Evolutionary conservation across 164 flowering plant genomes (phyloP).

Genomic region (Sextonia rubra): DNA sequence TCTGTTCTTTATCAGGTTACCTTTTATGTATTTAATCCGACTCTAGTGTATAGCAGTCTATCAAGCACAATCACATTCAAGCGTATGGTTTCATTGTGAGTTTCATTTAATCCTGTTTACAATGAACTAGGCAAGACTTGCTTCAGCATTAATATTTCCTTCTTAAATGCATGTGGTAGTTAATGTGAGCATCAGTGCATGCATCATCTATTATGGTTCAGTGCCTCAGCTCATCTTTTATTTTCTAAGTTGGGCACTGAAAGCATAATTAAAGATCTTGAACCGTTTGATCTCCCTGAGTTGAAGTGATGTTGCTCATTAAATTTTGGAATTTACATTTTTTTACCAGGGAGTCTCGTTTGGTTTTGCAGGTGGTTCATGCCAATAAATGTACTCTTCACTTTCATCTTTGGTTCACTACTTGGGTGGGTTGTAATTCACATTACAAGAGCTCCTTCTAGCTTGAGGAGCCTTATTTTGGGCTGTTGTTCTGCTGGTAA

Average conservation of each 20-base stretch:
- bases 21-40: conserved; percentile 72
- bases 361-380: conserved; percentile 76
- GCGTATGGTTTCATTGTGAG: conserved; percentile 56
- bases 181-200: background rate
- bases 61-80: conserved; percentile 53
- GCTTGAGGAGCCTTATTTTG: conserved; percentile 63
- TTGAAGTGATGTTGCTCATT: too few relatives aligned
- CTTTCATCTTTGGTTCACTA: conserved; percentile 61
- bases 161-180: background rate
- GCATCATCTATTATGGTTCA: background rate
- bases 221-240: background rate
- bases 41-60: conserved; percentile 50
- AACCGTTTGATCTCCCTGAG: background rate
- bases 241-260: background rate
- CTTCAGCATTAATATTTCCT: background rate
- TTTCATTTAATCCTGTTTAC: conserved; percentile 9
- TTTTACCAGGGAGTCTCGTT: background rate
- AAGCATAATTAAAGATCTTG: background rate
- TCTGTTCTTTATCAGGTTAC: conserved; percentile 44
- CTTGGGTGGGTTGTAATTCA: conserved; percentile 64
- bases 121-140: background rate
- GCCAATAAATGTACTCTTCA: conserved; percentile 73
- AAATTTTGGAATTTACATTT: background rate
- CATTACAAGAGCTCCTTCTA: conserved; percentile 55
- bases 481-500: conserved; percentile 84